Base-by-base conservation (phyloP, 768 basidiomycete genomes). In the Tephrocybe rancida region DNA sequence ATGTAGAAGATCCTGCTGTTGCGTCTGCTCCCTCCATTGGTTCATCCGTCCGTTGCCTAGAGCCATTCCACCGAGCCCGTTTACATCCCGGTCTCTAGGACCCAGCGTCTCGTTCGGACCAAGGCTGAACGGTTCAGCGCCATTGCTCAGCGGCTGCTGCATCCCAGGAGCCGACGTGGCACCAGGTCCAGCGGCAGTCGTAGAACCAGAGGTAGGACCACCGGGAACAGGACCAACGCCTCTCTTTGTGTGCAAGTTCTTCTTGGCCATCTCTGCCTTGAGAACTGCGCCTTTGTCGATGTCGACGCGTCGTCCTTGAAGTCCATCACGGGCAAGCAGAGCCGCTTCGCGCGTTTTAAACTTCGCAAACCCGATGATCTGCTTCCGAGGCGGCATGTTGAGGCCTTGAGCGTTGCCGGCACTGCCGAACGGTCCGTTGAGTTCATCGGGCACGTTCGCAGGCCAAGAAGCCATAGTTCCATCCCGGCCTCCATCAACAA, bases 181-280 rank as follows among this genome's bases (percentile, higher is more conserved):
- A 51, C 60, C 48, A 38, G 64, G 55, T 18, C 35, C 52, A 52
- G 66, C 63, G 11, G 67, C 52, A n/a, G 46, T 45, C n/a, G 50
- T 50, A 7, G 59, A 50, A 21, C 52, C 56, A 8, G 59, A 61
- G 10, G 58, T 13, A 10, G 57, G 30, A 18, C 60, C 54, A 10
- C 71, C 74, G 30, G 74, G 74, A 18, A 84, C 75, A 5, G 84
- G 84, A n/a, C 91, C 91, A 21, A 93, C 86, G 2, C 90, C 90
- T 34, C 92, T 79, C 75, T 96, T 97, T 18, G 95, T 96, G 65
- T 99, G 96, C 34, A 99, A 71, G 65, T 99, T 98, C 82, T 99
- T 99, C 84, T 98, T 98, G 18, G 97, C 97, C 95, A 99, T 98
- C 73, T 98, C 97, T 19, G 96, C 97, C 70, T 98, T 98, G 34